phyloP scores from a whole-genome alignment of 208 protist species.

The Trypanosoma cruzi region DNA sequence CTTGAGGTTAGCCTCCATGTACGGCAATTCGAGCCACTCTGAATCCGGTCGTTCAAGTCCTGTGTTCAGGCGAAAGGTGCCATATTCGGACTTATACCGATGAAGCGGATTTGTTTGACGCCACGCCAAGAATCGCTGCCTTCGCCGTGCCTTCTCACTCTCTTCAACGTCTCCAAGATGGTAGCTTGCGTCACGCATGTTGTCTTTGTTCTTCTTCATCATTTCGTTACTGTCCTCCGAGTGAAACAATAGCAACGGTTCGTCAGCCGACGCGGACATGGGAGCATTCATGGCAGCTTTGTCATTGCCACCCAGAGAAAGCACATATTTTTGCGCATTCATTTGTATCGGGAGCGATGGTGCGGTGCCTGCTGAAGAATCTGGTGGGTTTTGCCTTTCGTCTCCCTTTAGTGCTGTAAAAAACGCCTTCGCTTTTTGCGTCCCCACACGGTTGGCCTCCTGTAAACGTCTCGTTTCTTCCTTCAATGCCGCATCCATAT shows the following conservation, averaged over 20 bases:
- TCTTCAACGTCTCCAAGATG: background rate
- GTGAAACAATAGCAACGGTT: slow-evolving; percentile 11
- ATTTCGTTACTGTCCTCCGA: background rate
- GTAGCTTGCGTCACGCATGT: background rate
- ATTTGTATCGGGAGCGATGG: slow-evolving; percentile 3
- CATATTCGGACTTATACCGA: slow-evolving; percentile 39
- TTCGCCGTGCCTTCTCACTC: slow-evolving; percentile 18
- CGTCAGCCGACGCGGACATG: background rate
- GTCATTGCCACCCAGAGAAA: slow-evolving; percentile 15
- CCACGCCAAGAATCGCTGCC: slow-evolving; percentile 66
- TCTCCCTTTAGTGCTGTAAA: slow-evolving; percentile 32
- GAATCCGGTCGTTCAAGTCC: slow-evolving; percentile 60
- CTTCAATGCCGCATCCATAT: slow-evolving; percentile 52
- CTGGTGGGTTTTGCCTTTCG: background rate
- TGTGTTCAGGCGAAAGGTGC: slow-evolving; percentile 70
- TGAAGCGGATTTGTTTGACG: slow-evolving; percentile 39
- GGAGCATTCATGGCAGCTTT: background rate
- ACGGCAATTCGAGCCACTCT: slow-evolving; percentile 33
- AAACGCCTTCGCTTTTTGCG: slow-evolving; percentile 39
- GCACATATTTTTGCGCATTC: slow-evolving; percentile 24
- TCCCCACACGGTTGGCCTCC: slow-evolving; percentile 45
- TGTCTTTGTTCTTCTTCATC: background rate
- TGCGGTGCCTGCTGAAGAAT: background rate
- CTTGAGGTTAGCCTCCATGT: slow-evolving; percentile 3
- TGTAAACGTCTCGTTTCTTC: slow-evolving; percentile 58